Evolutionary conservation across 2,329 filamentous ascomycete genomes (phyloP), one percentile per base, ranked within the genome.

Genomic region (Colletotrichum sidae): DNA sequence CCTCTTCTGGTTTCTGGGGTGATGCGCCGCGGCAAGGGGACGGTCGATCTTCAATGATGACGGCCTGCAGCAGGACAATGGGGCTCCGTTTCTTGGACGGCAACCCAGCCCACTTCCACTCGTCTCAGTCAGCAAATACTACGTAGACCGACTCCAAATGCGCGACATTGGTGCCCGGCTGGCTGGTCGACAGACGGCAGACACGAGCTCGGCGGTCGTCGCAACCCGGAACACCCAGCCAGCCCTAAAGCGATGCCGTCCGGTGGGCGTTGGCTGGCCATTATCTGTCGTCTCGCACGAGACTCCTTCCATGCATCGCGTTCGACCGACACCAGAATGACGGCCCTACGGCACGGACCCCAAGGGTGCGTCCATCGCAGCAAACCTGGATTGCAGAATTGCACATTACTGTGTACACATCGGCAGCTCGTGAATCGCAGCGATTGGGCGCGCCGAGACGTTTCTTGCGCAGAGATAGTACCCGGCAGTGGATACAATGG

Each of bases 21-120:
- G 62, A 65, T 62, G 62, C 46, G 62, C 59, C 52, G 52, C 55
- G 41, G 52, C 62, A 50, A 47, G 58, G 58, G 59, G 44, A 37
- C 42, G 34, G 62, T 12, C 51, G 62, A 62, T 62, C 58, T 39
- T 41, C 58, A 52, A 65, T 65, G 62, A 65, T 62, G 62, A 65
- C 45, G 56, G 33, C 46, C 52, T 65, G 62, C 62, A 65, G 62
- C 46, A 61, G 15, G 41, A 62, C 52, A 45, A 62, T 62, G 62
- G 62, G 51, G 44, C 58, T 51, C 52, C 42, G 41, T 65, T 55
- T 62, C 62, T 62, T 65, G 52, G 62, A 37, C 51, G 57, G 51
- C 9, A 49, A 44, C 33, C 17, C 56, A 60, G 17, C 42, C 42
- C n/a, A 65, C 35, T 33, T 55, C 44, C 51, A 46, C 25, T 37